These are phyloP conservation scores for Penicillium mononematosum DNA, from an alignment of 495 filamentous ascomycete species.

Conservation along the genomic window DNA sequence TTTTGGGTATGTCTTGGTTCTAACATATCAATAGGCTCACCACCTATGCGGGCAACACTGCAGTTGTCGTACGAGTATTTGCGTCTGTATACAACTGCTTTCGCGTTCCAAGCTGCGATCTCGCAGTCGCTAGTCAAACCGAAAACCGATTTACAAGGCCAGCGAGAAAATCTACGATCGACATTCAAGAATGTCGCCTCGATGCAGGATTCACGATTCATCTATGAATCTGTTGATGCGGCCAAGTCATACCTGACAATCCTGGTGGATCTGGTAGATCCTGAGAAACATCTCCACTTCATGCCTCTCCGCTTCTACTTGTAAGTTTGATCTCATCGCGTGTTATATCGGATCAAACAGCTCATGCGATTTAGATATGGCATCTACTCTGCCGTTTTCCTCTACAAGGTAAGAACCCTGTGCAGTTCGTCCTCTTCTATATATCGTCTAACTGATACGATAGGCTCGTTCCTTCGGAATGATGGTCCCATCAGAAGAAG, in stretches of 20 bases:
- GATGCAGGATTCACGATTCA: slow-evolving; percentile 61
- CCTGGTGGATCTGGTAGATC: slow-evolving; percentile 54
- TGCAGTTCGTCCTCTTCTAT: background rate
- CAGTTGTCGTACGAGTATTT: slow-evolving; percentile 64
- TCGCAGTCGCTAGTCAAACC: slow-evolving; percentile 54
- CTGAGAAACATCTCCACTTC: slow-evolving; percentile 55
- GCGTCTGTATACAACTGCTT: slow-evolving; percentile 63
- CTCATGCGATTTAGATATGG: slow-evolving; percentile 34
- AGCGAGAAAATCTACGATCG: slow-evolving; percentile 43
- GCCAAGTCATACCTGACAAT: slow-evolving; percentile 58
- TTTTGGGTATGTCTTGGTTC: background rate
- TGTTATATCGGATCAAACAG: background rate
- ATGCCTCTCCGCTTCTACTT: slow-evolving; percentile 61
- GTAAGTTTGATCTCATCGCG: slow-evolving; percentile 27
- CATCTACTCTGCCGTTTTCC: slow-evolving; percentile 56
- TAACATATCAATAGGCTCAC: slow-evolving; percentile 46
- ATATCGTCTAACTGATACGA: background rate
- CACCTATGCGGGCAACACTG: slow-evolving; percentile 55
- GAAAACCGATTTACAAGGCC: slow-evolving; percentile 36
- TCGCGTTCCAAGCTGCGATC: slow-evolving; percentile 65
- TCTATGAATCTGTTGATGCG: slow-evolving; percentile 63
- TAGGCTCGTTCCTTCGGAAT: slow-evolving; percentile 56
- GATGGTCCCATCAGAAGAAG: slow-evolving; percentile 50
- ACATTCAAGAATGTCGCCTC: slow-evolving; percentile 55
- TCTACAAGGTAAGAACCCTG: slow-evolving; percentile 46